Percentiles rank a stretch among this genome's conserved stretches.
Evolutionary conservation across 2,329 filamentous ascomycete genomes (phyloP).

Genomic region (Alternaria infectoria): DNA sequence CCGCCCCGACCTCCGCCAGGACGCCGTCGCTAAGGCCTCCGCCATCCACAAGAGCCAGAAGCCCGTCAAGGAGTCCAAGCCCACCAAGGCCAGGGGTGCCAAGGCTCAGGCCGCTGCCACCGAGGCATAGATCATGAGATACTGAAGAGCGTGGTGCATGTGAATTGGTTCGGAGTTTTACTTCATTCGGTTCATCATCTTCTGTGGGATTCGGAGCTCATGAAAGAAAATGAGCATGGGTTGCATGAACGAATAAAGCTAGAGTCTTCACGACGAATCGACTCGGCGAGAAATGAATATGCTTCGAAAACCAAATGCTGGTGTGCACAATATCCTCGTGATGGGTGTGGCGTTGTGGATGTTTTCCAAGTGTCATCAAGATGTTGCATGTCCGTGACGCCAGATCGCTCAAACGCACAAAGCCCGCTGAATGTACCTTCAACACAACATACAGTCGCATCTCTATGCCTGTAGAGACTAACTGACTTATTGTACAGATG

Average conservation of each 20-base stretch:
- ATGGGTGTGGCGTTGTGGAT: background rate
- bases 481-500: background rate
- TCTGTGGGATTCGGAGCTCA: slow-evolving; percentile 18
- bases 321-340: background rate
- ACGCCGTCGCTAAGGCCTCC: slow-evolving; percentile 84
- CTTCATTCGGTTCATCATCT: slow-evolving; percentile 28
- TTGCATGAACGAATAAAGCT: slow-evolving; percentile 14
- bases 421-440: background rate
- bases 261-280: slow-evolving; percentile 15
- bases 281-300: slow-evolving; percentile 17
- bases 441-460: background rate
- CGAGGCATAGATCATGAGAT: slow-evolving; percentile 34
- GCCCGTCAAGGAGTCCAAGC: slow-evolving; percentile 75
- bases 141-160: slow-evolving; percentile 14
- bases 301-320: slow-evolving; percentile 12
- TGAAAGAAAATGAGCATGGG: slow-evolving; percentile 16
- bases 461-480: background rate
- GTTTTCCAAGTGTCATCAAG: background rate
- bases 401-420: background rate
- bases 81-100: slow-evolving; percentile 77
- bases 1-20: slow-evolving; percentile 62
- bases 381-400: background rate
- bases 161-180: slow-evolving; percentile 22
- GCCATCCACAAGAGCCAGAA: slow-evolving; percentile 82
- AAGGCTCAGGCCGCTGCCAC: slow-evolving; percentile 74